Evolutionary conservation across 1,284 basidiomycete species (phyloP), one percentile per base, ranked within the genome.

Genomic region (Tilletia setariae): DNA sequence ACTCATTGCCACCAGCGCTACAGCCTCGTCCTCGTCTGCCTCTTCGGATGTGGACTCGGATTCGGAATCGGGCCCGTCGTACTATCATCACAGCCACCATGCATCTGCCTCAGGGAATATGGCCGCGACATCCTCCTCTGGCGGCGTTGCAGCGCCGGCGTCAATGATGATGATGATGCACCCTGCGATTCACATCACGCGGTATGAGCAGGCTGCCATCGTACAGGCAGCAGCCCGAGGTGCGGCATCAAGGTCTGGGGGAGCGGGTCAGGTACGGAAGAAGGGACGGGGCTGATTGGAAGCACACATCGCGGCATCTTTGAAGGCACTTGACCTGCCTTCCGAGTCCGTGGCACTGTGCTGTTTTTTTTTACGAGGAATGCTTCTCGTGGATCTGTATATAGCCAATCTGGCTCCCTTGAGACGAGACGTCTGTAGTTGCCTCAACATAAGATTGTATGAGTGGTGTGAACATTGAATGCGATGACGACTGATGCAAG

Each of bases 151-250:
- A 35, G 28, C 28, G 30, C 32, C n/a, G 19, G 30, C 23, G 53
- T n/a, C 19, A 16, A 19, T 16, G 30, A 30, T 59, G 53, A 13
- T 30, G 56, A 9, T 30, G 30, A 32, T 21, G 21, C 62, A 67
- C 28, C 66, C 69, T 1, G 64, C 68, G 15, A 64, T 72, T 32
- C 71, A 72, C 35, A 28, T 72, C 21, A 72, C 71, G 13, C 71
- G 69, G 51, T 72, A 72, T 40, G 71, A 72, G 63, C 71, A 70
- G n/a, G 71, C 71, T 11, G 71, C 71, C 19, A 49, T 61, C 32
- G 32, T 61, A 7, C 56, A 61, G 32, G 56, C 56, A 32, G 56
- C 56, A 6, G 35, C 35, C 4, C 35, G 9, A 15, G 56, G 56
- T 16, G 28, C 4, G 28, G 28, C 2, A 35, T 61, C 46, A 49